Evolutionary conservation across 1,284 basidiomycete species (phyloP), one percentile per base, ranked within the genome.

Genomic region (Leccinum solheimii): DNA sequence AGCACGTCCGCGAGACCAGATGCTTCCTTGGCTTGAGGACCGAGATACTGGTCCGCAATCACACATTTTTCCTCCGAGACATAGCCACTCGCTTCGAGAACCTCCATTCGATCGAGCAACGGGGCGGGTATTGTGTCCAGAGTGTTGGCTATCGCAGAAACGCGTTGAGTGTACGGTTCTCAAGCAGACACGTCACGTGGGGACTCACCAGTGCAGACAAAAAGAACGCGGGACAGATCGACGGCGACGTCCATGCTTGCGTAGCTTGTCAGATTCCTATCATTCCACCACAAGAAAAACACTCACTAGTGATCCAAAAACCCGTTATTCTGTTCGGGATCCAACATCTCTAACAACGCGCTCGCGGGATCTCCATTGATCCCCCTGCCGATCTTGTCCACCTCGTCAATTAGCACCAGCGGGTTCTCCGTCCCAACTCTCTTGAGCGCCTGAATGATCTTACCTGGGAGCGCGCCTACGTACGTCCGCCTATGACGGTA

Each of bases 391-490:
- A 99, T 95, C 84, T 99, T 99, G 82, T 99, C 97, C 26, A 99
- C 94, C 76, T 99, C 97, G 71, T 99, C 97, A 66, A 99, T 98
- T 56, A 99, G 80, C 19, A 97, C 92, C 19, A 99, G 83, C 1
- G 97, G 97, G 75, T 99, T 99, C 79, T 98, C 95, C 4, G 94
- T 97, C 43, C 94, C 94, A 16, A 98, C 95, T 65, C 97, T 91
- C 79, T 98, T 98, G 62, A 99, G 78, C 2, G 97, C 97, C 76
- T 98, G 96, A 60, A 99, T 97, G 60, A 98, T 96, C 83, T 98
- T 98, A 56, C 97, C 96, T 0, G 97, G 97, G 69, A 99, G 86
- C 0, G 95, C 95, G 55, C 92, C 96, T 61, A 98, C 95, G 73
- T 98, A 99, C 21, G 97, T 99, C 72, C 97, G 81, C 69, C 97